phyloP scores from a whole-genome alignment of 371 early-diverging fungal species.

The Massospora cicadina region DNA sequence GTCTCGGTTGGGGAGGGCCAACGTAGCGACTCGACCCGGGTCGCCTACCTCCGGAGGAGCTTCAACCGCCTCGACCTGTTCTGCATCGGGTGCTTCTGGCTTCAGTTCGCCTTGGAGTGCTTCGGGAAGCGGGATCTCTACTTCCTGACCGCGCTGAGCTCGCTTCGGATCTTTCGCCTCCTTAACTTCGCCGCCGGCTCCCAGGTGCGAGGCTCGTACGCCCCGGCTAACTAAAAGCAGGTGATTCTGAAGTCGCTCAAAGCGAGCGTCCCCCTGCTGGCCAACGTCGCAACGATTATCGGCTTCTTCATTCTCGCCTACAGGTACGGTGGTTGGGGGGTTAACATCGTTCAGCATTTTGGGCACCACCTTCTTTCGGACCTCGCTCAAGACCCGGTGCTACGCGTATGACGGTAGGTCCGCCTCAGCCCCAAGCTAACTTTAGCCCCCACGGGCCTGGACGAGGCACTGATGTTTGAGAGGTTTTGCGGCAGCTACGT shows the following conservation, averaged over 20 bases:
- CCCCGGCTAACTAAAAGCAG: not conserved
- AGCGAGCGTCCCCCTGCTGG: not conserved
- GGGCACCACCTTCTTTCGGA: constrained; percentile 4
- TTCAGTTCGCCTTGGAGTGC: not conserved
- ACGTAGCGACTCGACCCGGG: not conserved
- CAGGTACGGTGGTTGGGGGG: not conserved
- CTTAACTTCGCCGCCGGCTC: constrained; percentile 9
- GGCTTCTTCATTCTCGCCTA: constrained; percentile 5
- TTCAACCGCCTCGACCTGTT: constrained; percentile 6
- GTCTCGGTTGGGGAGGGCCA: not conserved
- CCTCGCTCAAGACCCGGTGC: not conserved
- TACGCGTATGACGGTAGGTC: not conserved
- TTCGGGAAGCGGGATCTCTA: not conserved
- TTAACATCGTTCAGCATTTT: constrained; percentile 1
- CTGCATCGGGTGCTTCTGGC: constrained; percentile 6
- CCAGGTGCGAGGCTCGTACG: not conserved
- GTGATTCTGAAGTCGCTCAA: constrained; percentile 8
- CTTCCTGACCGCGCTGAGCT: not conserved
- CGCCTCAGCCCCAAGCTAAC: not conserved
- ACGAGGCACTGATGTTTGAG: not conserved
- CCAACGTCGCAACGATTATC: constrained; percentile 1
- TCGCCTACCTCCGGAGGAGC: constrained; percentile 2
- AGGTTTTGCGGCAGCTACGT: constrained; percentile 6
- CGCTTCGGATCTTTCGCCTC: constrained; percentile 6
- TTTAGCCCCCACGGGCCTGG: not conserved